phyloP scores from a whole-genome alignment of 495 filamentous ascomycete genomes.

The Penicillium verhagenii region DNA sequence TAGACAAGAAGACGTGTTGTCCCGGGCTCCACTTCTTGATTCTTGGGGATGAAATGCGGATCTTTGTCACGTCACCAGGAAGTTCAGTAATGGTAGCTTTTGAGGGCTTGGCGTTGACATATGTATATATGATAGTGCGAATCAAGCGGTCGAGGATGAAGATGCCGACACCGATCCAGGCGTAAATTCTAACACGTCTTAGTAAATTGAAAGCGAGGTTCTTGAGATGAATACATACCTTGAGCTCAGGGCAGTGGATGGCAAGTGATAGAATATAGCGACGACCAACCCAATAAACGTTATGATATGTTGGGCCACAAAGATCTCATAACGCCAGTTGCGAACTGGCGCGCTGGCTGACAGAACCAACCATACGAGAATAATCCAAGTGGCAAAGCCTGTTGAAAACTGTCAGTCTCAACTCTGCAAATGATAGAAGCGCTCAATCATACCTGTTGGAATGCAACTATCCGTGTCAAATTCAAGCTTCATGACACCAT shows the following conservation, averaged over 20 bases:
- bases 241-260: slow-evolving; percentile 10
- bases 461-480: slow-evolving; percentile 9
- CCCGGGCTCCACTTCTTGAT: slow-evolving; percentile 14
- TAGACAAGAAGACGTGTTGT: slow-evolving; percentile 8
- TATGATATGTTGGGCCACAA: slow-evolving; percentile 5
- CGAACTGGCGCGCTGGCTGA: not conserved
- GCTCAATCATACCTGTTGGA: not conserved
- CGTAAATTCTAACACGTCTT: slow-evolving; percentile 3
- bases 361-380: slow-evolving; percentile 4
- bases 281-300: slow-evolving; percentile 4
- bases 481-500: slow-evolving; percentile 9
- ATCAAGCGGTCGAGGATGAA: slow-evolving; percentile 12
- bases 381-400: slow-evolving; percentile 11
- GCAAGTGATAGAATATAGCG: slow-evolving; percentile 6
- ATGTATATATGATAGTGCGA: not conserved
- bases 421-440: too few relatives aligned
- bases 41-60: not conserved
- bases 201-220: not conserved
- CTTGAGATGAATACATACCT: not conserved
- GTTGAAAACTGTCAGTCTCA: not conserved
- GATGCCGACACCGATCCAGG: slow-evolving; percentile 9
- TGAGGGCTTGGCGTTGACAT: slow-evolving; percentile 1
- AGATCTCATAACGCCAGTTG: slow-evolving; percentile 9
- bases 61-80: slow-evolving; percentile 9
- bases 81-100: not conserved